Evolutionary conservation across 176 grass and related monocot species (phyloP), one percentile per base, ranked within the genome.

Genomic region (Aegilops longissima): DNA sequence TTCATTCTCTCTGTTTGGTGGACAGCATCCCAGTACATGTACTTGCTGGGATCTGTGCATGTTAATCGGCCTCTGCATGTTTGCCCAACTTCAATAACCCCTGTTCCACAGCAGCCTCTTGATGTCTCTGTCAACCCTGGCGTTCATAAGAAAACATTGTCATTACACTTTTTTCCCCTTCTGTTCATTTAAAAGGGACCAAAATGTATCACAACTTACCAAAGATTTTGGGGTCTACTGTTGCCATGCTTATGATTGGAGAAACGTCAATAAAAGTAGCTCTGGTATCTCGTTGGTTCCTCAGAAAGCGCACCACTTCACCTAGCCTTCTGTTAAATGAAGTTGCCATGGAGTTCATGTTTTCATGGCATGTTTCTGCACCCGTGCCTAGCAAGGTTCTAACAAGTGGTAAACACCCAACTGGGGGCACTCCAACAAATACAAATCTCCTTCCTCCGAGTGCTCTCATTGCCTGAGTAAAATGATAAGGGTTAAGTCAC

Each of bases 1-100:
- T 94, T 92, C 86, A 87, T 87, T 63, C 82, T 89, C 81, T 94
- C 89, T 34, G 89, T 94, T 59, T 88, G 92, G 79, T 94, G 92
- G 86, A 91, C 90, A 70, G 92, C 92, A 69, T 94, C 92, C 92
- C 90, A 92, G 82, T 87, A 94, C 80, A 94, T 72, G 63, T 92
- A 94, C 78, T 79, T 92, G 84, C 64, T 87, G 40, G 92, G 89
- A 87, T 94, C 80, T 82, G 82, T 51, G 75, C 92, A 94, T 40
- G 87, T 90, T 82, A 35, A 79, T 71, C 62, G 89, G 14, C 87
- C 87, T 87, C 80, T 90, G 83, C 92, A 92, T 74, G 90, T 82
- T 82, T 92, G 86, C 8, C 90, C 92, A 21, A 94, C 81, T 90
- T 94, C 92, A n/a, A 85, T 77, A 21, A 75, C 62, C 14, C 92